These are phyloP conservation scores for Arachis hypogaea DNA, from an alignment of 306 rosid genomes.

Conservation along the genomic window DNA sequence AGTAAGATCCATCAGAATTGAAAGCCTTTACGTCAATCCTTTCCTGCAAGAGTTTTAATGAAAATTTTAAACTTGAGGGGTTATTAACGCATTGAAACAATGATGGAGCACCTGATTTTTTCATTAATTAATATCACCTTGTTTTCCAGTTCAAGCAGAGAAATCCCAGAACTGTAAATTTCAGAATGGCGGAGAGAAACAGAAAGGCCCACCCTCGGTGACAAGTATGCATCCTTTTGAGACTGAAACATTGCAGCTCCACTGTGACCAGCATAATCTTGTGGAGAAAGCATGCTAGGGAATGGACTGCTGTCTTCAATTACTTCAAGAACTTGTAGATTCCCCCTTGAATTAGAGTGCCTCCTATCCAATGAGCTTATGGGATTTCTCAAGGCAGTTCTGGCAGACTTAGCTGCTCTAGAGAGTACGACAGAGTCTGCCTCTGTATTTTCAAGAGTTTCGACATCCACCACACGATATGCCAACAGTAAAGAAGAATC, in stretches of 20 bases:
- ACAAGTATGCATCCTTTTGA: conserved; percentile 70
- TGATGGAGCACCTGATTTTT: conserved; percentile 19
- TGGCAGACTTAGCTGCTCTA: conserved; percentile 82
- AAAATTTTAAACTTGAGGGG: conserved; percentile 39
- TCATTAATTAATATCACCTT: conserved; percentile 61
- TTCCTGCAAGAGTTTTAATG: conserved; percentile 63
- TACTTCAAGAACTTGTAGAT: conserved; percentile 77
- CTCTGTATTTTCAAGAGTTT: conserved; percentile 72
- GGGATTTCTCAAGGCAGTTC: conserved; percentile 70
- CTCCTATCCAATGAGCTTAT: conserved; percentile 75
- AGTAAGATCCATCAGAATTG: conserved; percentile 85
- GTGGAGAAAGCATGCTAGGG: conserved; percentile 97
- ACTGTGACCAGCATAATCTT: conserved; percentile 69
- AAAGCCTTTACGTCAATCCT: conserved; percentile 88
- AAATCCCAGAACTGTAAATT: conserved; percentile 78
- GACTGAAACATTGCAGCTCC: conserved; percentile 71
- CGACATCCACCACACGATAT: conserved; percentile 92
- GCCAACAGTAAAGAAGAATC: conserved; percentile 78
- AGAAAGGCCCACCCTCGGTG: conserved; percentile 89
- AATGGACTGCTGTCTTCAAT: conserved; percentile 84
- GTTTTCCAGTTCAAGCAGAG: conserved; percentile 90
- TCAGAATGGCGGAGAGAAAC: conserved; percentile 74
- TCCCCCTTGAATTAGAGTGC: conserved; percentile 61
- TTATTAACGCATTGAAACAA: conserved; percentile 22
- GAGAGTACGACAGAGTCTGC: conserved; percentile 62